Evolutionary conservation across 345 rosid species (phyloP), one percentile per base, ranked within the genome.

Genomic region (Eucalyptus globulus): DNA sequence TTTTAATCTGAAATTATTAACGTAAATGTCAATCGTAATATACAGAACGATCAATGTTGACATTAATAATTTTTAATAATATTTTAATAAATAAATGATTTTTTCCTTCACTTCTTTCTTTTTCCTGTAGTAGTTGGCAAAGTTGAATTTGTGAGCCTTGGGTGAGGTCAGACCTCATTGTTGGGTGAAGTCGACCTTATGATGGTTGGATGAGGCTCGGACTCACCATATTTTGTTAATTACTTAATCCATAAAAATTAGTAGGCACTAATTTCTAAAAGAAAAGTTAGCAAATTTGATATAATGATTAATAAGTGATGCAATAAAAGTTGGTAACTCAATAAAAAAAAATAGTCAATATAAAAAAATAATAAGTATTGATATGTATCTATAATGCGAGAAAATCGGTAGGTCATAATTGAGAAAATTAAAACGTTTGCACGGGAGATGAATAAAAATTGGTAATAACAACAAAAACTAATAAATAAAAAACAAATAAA

Each of bases 1-100:
- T 56, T 56, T 56, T 56, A 26, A 22, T 56, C 0, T 22, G 2
- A 5, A 22, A 56, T 24, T 8, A 21, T 0, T 9, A 8, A 19
- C 10, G 0, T 8, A 8, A 0, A 53, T 53, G 58, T 8, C 2
- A 8, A 19, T 0, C 0, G 5, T 8, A 19, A 53, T 4, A 53
- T 53, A 53, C 8, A 53, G 0, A 10, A 53, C 0, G 6, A 1
- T 24, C 6, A 12, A 56, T 56, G 3, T 0, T 2, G 29, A 10
- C 2, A 56, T 56, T 9, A 24, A 56, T 24, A 1, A 24, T 21
- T 54, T 54, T 54, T 54, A 54, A 54, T 54, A 54, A 17, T 21
- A 4, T 24, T 56, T 56, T 56, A 22, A 53, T 19, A 24, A 56
- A 22, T 56, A 9, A 22, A 22, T 24, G 2, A 56, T 24, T 56